Evolutionary conservation across 768 basidiomycete genomes (phyloP).

Genomic region (Mycena pura): DNA sequence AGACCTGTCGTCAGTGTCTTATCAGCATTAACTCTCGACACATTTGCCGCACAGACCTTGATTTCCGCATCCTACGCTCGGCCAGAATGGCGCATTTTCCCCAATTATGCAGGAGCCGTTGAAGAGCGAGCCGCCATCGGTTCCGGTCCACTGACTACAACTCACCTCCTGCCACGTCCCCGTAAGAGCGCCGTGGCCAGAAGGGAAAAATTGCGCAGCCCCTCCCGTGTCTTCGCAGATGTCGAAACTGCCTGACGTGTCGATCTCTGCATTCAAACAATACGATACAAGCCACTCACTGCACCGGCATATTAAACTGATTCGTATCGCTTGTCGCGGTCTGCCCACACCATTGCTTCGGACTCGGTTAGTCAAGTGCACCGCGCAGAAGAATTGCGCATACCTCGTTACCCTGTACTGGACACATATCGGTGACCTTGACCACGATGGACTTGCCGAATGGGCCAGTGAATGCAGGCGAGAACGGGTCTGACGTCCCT

Average conservation of each 20-base stretch:
- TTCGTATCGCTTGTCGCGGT: slow-evolving; percentile 48
- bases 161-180: slow-evolving; percentile 62
- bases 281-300: slow-evolving; percentile 43
- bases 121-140: slow-evolving; percentile 53
- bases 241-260: slow-evolving; percentile 53
- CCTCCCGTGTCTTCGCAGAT: slow-evolving; percentile 67
- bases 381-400: not conserved
- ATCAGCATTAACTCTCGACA: not conserved
- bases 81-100: slow-evolving; percentile 58
- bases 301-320: slow-evolving; percentile 51
- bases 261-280: not conserved
- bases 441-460: slow-evolving; percentile 59
- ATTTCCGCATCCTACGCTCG: slow-evolving; percentile 35
- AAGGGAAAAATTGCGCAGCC: slow-evolving; percentile 59
- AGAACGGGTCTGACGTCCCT: slow-evolving; percentile 57
- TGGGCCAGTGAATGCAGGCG: slow-evolving; percentile 55
- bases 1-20: not conserved
- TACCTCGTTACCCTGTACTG: slow-evolving; percentile 52
- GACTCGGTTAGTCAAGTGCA: not conserved
- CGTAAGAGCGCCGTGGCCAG: slow-evolving; percentile 58
- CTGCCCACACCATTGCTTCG: slow-evolving; percentile 61
- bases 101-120: slow-evolving; percentile 59
- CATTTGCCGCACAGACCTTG: slow-evolving; percentile 44
- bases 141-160: slow-evolving; percentile 63
- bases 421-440: slow-evolving; percentile 56